Base-by-base conservation (phyloP, 1,284 basidiomycete genomes). In the Vanrija humicola region DNA sequence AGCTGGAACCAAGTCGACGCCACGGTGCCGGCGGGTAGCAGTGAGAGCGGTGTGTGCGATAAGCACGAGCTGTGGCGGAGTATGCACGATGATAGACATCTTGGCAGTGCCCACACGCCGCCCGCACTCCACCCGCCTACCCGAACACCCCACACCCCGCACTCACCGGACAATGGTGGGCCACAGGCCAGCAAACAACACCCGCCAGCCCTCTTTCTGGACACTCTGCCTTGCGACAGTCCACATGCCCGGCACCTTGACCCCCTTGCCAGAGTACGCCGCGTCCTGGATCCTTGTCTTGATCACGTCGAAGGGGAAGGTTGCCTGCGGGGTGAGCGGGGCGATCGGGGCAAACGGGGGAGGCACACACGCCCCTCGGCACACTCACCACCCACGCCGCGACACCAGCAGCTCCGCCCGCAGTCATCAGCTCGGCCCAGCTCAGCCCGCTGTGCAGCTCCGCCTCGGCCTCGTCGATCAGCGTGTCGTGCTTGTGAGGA, bases 241-340 rank as follows among this genome's bases (percentile, higher is more conserved):
- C 54, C 55, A 61, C 46, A 73, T 25, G 1, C 54, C 46, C 1
- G 55, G 54, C 5, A 44, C 47, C 42, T 50, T 54, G 51, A 34
- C 21, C 65, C 28, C 28, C 28, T 7, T 10, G 3, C 18, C 19
- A 49, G 83, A 81, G 0, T 85, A 85, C 43, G 16, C 80, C 75
- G 69, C 84, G 18, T 64, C 82, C 72, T 94, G 90, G 65, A 92
- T 83, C 2, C 89, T 83, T 6, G 90, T 92, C 77, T 93, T 93
- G 62, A 92, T 80, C 6, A 91, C 87, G 66, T 93, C 90, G 53
- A 91, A 79, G 1, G 88, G 88, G 74, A 93, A 91, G 0, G 89
- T 91, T 1, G 79, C 80, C 71, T 76, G 55, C 16, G 15, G n/a
- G 12, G 7, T 38, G 39, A 39, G 38, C 14, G 39, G 39, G 12